Evolutionary conservation across 257 asterid species (phyloP), one percentile per base, ranked within the genome.

Genomic region (Thymus mandschuricus): DNA sequence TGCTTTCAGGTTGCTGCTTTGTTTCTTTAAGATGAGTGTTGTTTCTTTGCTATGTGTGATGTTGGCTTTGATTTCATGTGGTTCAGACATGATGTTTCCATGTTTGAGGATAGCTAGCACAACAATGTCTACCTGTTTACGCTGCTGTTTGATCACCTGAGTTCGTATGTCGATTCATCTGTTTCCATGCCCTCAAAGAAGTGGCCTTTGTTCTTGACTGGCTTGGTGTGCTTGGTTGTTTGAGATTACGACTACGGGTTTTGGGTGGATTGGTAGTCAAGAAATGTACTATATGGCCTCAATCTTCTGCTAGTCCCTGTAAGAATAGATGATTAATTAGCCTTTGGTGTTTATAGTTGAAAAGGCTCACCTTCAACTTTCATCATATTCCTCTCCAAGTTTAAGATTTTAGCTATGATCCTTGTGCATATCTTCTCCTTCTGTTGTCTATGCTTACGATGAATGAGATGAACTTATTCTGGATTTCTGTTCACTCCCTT

Each of bases 1-100:
- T 59, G 31, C 68, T 90, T 92, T 77, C 97, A 92, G 97, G 97
- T 88, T 63, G 69, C 56, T 76, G 63, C 31, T 46, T 63, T 51
- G 66, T 10, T 10, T 11, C 35, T 35, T 57, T 35, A 21, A 9
- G 44, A 33, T 60, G 51, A 61, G 58, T 13, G 44, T 9, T 13
- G 45, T 10, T 40, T 10, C 30, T 10, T 64, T 7, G 41, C 55
- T 21, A 63, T 27, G 29, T 66, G 35, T 59, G 48, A 6, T 67
- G 60, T 38, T 13, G 6, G 5, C 66, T 57, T 55, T 43, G 41
- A 64, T 74, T 33, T 50, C 12, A 27, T 13, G 57, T 5, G 41
- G 31, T 44, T 6, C 40, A 30, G 12, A 11, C n/a, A 10, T 56
- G 38, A 50, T 11, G 7, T 34, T 55, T 60, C 49, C 30, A 46